phyloP scores from a whole-genome alignment of 2,329 filamentous ascomycete species.

The Pyrenophora graminea region DNA sequence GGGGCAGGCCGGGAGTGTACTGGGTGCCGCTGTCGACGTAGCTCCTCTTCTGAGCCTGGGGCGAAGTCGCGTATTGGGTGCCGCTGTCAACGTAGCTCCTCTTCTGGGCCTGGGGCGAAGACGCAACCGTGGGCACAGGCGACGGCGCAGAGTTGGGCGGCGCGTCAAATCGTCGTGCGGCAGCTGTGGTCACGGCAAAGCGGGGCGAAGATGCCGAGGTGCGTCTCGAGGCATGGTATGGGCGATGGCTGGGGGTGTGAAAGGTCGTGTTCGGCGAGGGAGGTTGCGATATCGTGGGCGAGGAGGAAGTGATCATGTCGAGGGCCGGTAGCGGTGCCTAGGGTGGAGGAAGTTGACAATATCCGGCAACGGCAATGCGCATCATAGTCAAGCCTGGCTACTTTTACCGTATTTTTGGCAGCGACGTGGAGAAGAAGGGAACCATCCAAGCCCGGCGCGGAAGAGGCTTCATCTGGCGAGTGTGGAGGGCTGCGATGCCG shows the following conservation, averaged over 20 bases:
- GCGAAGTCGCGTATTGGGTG: slow-evolving; percentile 20
- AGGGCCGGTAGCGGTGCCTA: slow-evolving; percentile 10
- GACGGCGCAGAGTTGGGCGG: slow-evolving; percentile 30
- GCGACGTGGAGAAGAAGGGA: slow-evolving; percentile 17
- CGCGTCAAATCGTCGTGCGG: slow-evolving; percentile 36
- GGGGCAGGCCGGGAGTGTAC: slow-evolving; percentile 56
- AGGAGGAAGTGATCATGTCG: slow-evolving; percentile 45
- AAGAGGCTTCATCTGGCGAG: slow-evolving; percentile 19
- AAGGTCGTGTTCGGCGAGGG: slow-evolving; percentile 43
- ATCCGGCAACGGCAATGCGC: slow-evolving; percentile 6
- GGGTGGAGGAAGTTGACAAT: slow-evolving; percentile 8
- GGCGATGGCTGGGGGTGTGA: slow-evolving; percentile 35
- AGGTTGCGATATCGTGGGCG: slow-evolving; percentile 45
- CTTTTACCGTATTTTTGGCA: background rate
- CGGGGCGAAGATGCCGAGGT: slow-evolving; percentile 43
- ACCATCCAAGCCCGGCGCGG: slow-evolving; percentile 13
- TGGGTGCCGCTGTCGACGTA: slow-evolving; percentile 59
- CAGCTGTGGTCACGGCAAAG: slow-evolving; percentile 37
- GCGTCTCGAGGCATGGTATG: slow-evolving; percentile 42
- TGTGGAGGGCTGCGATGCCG: slow-evolving; percentile 18
- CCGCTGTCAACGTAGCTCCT: slow-evolving; percentile 49
- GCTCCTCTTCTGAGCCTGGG: slow-evolving; percentile 36
- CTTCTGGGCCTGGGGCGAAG: slow-evolving; percentile 35
- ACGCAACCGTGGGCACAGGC: slow-evolving; percentile 26
- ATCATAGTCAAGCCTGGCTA: slow-evolving; percentile 22